phyloP scores from a whole-genome alignment of 1,139 yeast species.

The Taphrina pruni region DNA sequence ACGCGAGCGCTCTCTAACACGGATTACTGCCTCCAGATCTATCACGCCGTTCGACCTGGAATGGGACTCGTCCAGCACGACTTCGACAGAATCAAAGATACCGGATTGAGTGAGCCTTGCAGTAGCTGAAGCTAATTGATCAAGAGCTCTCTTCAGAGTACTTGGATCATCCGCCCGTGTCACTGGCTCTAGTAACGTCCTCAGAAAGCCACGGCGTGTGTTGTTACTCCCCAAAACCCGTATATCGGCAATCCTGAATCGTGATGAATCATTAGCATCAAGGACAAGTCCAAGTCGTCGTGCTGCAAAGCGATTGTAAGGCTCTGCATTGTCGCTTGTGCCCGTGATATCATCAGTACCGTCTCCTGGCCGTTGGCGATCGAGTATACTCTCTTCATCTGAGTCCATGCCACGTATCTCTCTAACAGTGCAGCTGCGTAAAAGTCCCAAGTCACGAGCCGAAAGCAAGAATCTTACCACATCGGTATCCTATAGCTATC shows the following conservation, averaged over 20 bases:
- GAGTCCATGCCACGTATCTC: neutral
- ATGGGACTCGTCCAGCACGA: constrained; percentile 50
- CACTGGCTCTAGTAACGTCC: constrained; percentile 44
- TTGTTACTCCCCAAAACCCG: constrained; percentile 46
- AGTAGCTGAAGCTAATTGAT: constrained; percentile 50
- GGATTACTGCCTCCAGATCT: constrained; percentile 53
- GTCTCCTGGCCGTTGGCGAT: neutral
- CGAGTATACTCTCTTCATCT: constrained; percentile 1
- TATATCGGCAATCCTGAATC: constrained; percentile 45
- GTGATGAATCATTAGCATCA: constrained; percentile 46
- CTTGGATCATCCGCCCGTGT: constrained; percentile 41
- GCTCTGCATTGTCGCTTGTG: neutral
- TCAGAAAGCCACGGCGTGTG: constrained; percentile 47
- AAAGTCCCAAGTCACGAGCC: no score
- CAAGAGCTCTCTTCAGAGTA: constrained; percentile 49
- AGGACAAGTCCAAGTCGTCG: constrained; percentile 40
- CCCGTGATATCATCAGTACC: neutral
- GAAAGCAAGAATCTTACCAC: no score
- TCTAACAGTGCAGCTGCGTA: no score
- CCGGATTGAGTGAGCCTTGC: constrained; percentile 52
- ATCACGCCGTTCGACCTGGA: constrained; percentile 40
- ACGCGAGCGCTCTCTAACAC: constrained; percentile 65
- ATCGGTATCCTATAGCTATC: no score
- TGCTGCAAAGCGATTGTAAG: constrained; percentile 14
- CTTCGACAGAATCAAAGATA: constrained; percentile 57